Evolutionary conservation across 768 basidiomycete species (phyloP), one percentile per base, ranked within the genome.

Genomic region (Sarcodon aspratus): DNA sequence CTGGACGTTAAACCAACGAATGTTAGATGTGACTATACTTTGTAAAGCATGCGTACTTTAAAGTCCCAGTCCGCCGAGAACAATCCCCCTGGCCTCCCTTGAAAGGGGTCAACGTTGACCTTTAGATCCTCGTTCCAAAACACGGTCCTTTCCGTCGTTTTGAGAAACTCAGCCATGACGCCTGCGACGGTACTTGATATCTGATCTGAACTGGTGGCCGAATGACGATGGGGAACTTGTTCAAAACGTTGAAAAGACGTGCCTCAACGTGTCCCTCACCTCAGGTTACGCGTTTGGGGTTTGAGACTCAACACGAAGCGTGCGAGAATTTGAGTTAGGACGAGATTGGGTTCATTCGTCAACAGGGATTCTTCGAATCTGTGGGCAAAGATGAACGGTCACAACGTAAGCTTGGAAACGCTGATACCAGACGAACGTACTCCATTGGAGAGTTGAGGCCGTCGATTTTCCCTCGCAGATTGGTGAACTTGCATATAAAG

Each of bases 241-340:
- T 59, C 54, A 59, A 54, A 64, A 55, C 56, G 59, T 56, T 47
- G 54, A 55, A 51, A 53, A 54, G 60, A 56, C 49, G 51, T 54
- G 57, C 55, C 49, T 44, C 51, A 65, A 64, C 62, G 63, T 63
- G 66, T 65, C 63, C 21, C 79, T 67, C 67, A 86, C 87, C 83
- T 85, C 66, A 88, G 73, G 73, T 89, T 89, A 82, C 87, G 85
- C 80, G 87, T 84, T 65, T 83, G 83, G 15, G 89, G 87, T 60
- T 80, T 79, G 57, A 92, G 76, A 65, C 88, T 90, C 57, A 82
- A 71, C 57, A 92, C 75, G 63, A 92, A 91, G 51, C 80, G 77
- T 50, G 72, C 72, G 17, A 92, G 78, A 57, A 91, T 70, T 60
- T 78, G 75, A 40, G 79, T 82, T 54, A 92, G 71, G 57, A 90